Evolutionary conservation across 768 basidiomycete genomes (phyloP), one percentile per base, ranked within the genome.

Genomic region (Exidia glandulosa): DNA sequence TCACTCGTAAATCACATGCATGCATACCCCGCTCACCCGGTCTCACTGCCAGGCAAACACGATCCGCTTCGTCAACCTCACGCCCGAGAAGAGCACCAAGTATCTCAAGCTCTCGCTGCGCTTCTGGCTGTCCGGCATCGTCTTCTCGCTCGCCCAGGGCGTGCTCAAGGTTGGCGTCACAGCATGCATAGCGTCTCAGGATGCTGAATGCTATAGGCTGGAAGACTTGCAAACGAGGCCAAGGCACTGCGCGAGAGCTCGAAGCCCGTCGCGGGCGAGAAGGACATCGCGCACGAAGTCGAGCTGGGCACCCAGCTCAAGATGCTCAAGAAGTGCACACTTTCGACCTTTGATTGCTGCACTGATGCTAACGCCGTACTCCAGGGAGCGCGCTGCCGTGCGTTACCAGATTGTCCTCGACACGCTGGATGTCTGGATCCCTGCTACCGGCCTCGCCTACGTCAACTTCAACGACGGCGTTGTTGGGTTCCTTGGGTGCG

Each of bases 41-140:
- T 60, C 36, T 55, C 23, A 45, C 33, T 29, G 12, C 23, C 66
- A 88, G 87, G 85, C 84, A 16, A 83, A 87, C 66, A 65, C 80
- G 31, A 75, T 87, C 63, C 87, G 84, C 66, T 81, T 90, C 66
- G 77, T 86, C 61, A 78, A 67, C 56, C 70, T 89, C 60, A 75
- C 74, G 56, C 81, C 88, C 2, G 81, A 81, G 59, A 83, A 82
- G 12, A 79, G 83, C 4, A 75, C 82, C 57, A 81, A 74, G 65
- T 74, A 89, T 16, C 74, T 79, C 61, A 85, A 81, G 70, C 74
- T 80, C 9, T 84, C 90, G 2, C 89, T 87, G 72, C 83, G 85
- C 41, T 87, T 92, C 73, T 97, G 94, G 94, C 75, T 94, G 23
- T 79, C 86, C 3, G 94, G 93, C 0, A 93, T 97, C 60, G 63